A percentile compares a stretch with the other conserved stretches of the same genome.
Conservation (phyloP, 2,329 filamentous ascomycete species). For the Pseudogymnoascus sp. region DNA sequence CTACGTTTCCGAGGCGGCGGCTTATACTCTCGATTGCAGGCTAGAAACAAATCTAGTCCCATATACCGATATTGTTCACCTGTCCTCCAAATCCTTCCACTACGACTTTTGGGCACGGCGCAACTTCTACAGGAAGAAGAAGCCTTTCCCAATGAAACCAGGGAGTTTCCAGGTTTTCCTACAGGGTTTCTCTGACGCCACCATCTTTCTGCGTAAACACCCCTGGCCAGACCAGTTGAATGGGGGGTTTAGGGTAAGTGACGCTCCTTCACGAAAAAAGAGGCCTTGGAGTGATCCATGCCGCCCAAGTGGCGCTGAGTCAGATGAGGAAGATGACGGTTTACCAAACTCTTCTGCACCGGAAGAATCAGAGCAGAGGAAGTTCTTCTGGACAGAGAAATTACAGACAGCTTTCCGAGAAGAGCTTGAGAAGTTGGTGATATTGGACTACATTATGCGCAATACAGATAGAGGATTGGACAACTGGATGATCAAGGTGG, state of each 20-base stretch:
- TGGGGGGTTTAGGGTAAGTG: constrained; percentile 56
- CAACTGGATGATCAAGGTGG: constrained; percentile 99
- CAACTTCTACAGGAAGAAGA: constrained; percentile 79
- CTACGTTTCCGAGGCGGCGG: constrained; percentile 94
- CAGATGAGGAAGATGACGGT: constrained; percentile 52
- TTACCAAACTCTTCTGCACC: constrained; percentile 30
- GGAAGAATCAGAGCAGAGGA: constrained; percentile 20
- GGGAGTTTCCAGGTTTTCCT: constrained; percentile 97
- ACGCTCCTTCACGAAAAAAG: constrained; percentile 58
- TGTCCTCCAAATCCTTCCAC: constrained; percentile 95
- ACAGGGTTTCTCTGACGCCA: constrained; percentile 94
- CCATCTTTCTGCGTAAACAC: constrained; percentile 86
- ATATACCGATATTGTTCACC: constrained; percentile 87
- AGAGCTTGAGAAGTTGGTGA: constrained; percentile 92
- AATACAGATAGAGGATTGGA: constrained; percentile 95
- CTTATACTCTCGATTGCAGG: constrained; percentile 87
- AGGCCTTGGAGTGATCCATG: constrained; percentile 76
- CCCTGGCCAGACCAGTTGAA: constrained; percentile 85
- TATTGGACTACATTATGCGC: constrained; percentile 97
- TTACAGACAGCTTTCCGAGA: constrained; percentile 90
- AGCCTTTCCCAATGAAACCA: constrained; percentile 75
- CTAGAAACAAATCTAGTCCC: constrained; percentile 87
- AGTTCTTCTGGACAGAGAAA: constrained; percentile 76
- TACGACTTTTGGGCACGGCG: constrained; percentile 96
- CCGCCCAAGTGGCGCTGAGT: constrained; percentile 49